Evolutionary conservation across 1,139 yeast species (phyloP).

Genomic region (Hansenula anomala): DNA sequence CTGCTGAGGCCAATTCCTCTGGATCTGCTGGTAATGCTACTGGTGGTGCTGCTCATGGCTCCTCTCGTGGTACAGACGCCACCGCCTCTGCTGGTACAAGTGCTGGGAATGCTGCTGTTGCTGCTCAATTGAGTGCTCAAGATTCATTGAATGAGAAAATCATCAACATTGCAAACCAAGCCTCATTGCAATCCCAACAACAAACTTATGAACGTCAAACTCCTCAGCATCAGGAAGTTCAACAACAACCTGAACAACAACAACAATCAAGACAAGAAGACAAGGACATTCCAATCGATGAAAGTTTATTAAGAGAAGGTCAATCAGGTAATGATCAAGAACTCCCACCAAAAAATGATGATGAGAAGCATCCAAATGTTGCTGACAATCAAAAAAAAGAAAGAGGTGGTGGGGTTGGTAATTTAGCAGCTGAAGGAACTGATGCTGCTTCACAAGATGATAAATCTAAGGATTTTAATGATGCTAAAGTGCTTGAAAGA

Average conservation of each 20-base stretch:
- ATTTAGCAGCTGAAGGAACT: too few species aligned
- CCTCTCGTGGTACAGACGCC: too few species aligned
- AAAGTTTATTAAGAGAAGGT: slow-evolving; percentile 19
- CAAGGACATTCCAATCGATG: slow-evolving; percentile 23
- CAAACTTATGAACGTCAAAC: slow-evolving; percentile 9
- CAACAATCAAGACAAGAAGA: slow-evolving; percentile 3
- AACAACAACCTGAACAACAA: slow-evolving; percentile 1
- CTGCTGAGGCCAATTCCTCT: too few species aligned
- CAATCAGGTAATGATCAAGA: slow-evolving; percentile 1
- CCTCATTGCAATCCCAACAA: slow-evolving; percentile 5
- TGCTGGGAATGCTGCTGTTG: not conserved
- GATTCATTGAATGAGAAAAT: slow-evolving; percentile 17
- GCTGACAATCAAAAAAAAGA: not conserved
- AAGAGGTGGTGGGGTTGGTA: too few species aligned
- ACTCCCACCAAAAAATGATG: not conserved
- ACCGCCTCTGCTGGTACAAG: too few species aligned
- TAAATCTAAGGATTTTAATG: too few species aligned
- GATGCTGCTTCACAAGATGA: too few species aligned
- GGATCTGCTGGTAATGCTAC: too few species aligned
- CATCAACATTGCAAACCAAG: slow-evolving; percentile 20
- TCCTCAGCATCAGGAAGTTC: too few species aligned
- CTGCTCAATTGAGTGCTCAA: slow-evolving; percentile 7
- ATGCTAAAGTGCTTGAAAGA: slow-evolving; percentile 10
- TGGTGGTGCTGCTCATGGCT: too few species aligned
- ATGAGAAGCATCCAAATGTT: not conserved